Conservation (phyloP, 2,329 filamentous ascomycete species). For the Catunica adiposa region DNA sequence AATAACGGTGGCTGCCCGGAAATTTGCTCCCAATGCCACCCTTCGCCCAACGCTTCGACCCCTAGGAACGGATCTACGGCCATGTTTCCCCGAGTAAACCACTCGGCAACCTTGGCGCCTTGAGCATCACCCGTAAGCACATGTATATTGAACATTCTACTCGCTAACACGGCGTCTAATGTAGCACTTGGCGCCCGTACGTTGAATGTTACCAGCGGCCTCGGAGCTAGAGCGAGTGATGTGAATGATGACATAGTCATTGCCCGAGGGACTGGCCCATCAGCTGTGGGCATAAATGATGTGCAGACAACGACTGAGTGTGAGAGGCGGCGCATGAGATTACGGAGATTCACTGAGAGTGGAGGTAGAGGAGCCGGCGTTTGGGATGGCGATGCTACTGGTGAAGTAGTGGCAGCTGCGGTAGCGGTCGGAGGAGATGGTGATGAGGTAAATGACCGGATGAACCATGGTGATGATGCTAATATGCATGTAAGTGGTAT, state of each 20-base stretch:
- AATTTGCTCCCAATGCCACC: not conserved
- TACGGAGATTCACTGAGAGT: slow-evolving; percentile 31
- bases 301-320: slow-evolving; percentile 42
- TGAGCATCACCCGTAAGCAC: slow-evolving; percentile 30
- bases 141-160: slow-evolving; percentile 37
- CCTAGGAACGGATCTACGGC: slow-evolving; percentile 25
- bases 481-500: not conserved
- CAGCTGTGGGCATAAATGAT: slow-evolving; percentile 20
- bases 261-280: slow-evolving; percentile 24
- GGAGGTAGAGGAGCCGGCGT: not conserved
- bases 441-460: not conserved
- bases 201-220: slow-evolving; percentile 36
- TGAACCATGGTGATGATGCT: not conserved
- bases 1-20: slow-evolving; percentile 26
- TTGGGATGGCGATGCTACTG: not conserved
- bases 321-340: slow-evolving; percentile 36
- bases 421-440: not conserved
- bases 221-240: slow-evolving; percentile 34
- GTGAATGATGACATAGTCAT: slow-evolving; percentile 47
- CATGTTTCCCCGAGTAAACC: slow-evolving; percentile 34
- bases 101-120: slow-evolving; percentile 34
- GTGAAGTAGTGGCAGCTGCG: not conserved
- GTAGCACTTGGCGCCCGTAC: slow-evolving; percentile 39
- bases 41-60: slow-evolving; percentile 18
- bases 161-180: slow-evolving; percentile 31